phyloP scores from a whole-genome alignment of 345 rosid genomes.

The Eucalyptus decipiens region DNA sequence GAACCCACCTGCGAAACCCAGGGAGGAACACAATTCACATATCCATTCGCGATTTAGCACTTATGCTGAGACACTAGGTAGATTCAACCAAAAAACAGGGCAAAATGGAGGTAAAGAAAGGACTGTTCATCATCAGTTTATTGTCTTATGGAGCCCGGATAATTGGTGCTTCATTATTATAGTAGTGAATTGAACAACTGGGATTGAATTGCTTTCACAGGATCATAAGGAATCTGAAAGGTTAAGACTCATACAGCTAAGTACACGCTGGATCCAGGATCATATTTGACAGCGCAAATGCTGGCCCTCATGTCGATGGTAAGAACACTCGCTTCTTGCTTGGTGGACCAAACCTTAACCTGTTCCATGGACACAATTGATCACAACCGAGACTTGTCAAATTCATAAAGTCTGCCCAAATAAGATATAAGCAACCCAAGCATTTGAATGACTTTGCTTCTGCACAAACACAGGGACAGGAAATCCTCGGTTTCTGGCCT shows the following conservation, averaged over 20 bases:
- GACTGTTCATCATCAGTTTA: background rate
- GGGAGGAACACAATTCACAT: background rate
- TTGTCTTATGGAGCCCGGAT: background rate
- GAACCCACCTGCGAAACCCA: conserved; percentile 42
- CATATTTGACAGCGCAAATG: conserved; percentile 53
- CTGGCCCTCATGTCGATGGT: conserved; percentile 46
- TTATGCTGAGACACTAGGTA: background rate
- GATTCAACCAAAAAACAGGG: background rate
- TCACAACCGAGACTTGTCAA: background rate
- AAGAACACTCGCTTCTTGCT: conserved; percentile 52
- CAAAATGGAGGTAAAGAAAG: background rate
- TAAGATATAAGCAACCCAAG: background rate
- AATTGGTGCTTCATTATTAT: background rate
- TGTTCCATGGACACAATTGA: conserved; percentile 1
- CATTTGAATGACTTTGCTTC: background rate
- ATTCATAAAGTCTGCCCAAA: background rate
- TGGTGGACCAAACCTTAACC: conserved; percentile 66
- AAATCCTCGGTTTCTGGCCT: background rate
- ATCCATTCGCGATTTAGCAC: background rate
- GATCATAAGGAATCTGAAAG: background rate
- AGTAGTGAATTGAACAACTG: background rate
- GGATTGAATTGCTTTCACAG: background rate
- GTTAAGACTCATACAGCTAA: conserved; percentile 30
- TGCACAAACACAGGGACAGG: background rate
- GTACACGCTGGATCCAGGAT: conserved; percentile 50